Evolutionary conservation across 768 basidiomycete species (phyloP).

Genomic region (Calvatia gigantea): DNA sequence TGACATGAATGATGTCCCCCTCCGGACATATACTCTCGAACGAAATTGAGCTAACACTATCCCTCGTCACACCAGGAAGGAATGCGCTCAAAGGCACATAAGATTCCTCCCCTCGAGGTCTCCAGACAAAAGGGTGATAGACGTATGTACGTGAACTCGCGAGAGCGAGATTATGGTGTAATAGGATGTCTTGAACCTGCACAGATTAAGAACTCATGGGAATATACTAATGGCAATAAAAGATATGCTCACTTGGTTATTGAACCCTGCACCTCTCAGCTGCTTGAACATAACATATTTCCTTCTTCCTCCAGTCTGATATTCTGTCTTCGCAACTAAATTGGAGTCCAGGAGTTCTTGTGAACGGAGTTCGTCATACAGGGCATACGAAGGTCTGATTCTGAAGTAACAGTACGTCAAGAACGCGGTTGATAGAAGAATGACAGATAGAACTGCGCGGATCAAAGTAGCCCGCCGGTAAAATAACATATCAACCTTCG

Average conservation of each 20-base stretch:
- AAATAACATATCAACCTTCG: background rate
- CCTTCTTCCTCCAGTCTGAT: constrained; percentile 20
- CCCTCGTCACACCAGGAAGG: constrained; percentile 34
- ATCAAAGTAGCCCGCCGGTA: background rate
- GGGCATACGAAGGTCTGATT: constrained; percentile 32
- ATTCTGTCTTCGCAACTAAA: constrained; percentile 14
- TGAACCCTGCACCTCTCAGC: constrained; percentile 46
- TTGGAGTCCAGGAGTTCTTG: constrained; percentile 29
- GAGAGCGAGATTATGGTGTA: constrained; percentile 43
- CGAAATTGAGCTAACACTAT: constrained; percentile 30
- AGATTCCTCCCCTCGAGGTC: constrained; percentile 37
- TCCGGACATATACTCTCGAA: constrained; percentile 39
- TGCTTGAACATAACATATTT: constrained; percentile 44
- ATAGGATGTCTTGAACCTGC: constrained; percentile 42
- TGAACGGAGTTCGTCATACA: constrained; percentile 30
- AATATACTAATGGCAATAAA: background rate
- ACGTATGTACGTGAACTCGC: constrained; percentile 36
- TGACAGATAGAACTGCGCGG: background rate
- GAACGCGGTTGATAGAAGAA: background rate
- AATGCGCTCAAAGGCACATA: constrained; percentile 41
- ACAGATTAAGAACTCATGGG: background rate
- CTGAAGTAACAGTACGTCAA: constrained; percentile 29
- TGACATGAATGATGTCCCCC: constrained; percentile 33
- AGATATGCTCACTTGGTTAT: constrained; percentile 35
- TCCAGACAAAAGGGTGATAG: constrained; percentile 45